phyloP scores from a whole-genome alignment of 106 monocot genomes.

The Dioscorea zingiberensis region DNA sequence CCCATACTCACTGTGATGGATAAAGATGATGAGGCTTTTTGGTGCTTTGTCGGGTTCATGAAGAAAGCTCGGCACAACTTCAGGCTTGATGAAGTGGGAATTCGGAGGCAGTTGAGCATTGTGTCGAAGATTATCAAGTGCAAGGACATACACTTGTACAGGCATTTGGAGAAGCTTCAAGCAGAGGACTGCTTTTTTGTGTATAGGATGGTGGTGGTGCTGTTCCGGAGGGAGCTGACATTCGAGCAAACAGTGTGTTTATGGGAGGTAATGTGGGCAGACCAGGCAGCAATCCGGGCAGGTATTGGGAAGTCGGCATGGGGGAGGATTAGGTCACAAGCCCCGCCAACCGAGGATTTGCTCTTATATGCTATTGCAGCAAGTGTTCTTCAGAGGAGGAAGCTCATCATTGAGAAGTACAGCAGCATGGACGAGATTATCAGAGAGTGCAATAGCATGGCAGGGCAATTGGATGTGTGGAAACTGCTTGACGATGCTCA shows the following conservation, averaged over 20 bases:
- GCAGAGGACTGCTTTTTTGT: conserved; percentile 89
- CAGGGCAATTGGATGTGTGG: conserved; percentile 77
- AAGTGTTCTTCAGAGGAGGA: conserved; percentile 73
- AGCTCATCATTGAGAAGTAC: conserved; percentile 76
- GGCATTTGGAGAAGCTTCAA: conserved; percentile 79
- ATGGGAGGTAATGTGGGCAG: conserved; percentile 98
- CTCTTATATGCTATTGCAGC: conserved; percentile 89
- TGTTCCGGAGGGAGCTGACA: conserved; percentile 71
- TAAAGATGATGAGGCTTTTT: conserved; percentile 72
- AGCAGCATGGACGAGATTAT: conserved; percentile 86
- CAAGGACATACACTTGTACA: conserved; percentile 64
- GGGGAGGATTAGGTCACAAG: conserved; percentile 31
- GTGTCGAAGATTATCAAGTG: conserved; percentile 84
- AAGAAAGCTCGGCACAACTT: conserved; percentile 76
- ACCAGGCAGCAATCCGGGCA: conserved; percentile 66
- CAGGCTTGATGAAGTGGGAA: conserved; percentile 75
- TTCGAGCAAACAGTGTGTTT: conserved; percentile 82
- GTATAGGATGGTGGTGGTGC: conserved; percentile 87
- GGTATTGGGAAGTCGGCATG: conserved; percentile 52
- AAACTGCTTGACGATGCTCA: conserved; percentile 87
- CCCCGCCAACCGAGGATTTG: conserved; percentile 81
- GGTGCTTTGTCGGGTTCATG: conserved; percentile 96
- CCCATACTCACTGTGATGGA: conserved; percentile 77
- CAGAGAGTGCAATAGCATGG: conserved; percentile 78
- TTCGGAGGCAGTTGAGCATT: conserved; percentile 58